Percentiles rank a stretch among this genome's conserved stretches.
These are phyloP conservation scores for Aureobasidium sp. DNA, from an alignment of 2,329 filamentous ascomycete species.

Conservation along the genomic window DNA sequence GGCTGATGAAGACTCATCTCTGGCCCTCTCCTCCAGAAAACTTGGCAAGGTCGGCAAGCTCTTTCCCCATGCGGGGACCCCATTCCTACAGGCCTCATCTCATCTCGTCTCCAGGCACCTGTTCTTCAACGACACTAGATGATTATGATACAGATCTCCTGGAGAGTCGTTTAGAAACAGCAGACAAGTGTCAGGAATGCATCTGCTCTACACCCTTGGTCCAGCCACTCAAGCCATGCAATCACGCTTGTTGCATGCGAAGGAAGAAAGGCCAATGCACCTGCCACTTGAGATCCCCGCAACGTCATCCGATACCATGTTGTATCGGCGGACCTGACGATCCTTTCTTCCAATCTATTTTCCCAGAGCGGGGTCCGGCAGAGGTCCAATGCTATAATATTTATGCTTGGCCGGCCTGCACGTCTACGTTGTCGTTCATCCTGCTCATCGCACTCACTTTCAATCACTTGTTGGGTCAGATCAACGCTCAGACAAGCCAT, in stretches of 20 bases:
- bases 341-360: neutral
- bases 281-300: constrained; percentile 1
- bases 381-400: neutral
- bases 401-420: neutral
- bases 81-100: neutral
- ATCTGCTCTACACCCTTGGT: neutral
- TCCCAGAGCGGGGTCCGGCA: constrained; percentile 8
- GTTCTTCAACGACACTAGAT: neutral
- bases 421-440: neutral
- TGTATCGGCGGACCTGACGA: constrained; percentile 2
- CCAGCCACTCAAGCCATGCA: neutral
- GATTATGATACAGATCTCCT: neutral
- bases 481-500: neutral
- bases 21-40: neutral
- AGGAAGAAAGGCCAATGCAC: neutral
- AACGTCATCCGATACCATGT: constrained; percentile 9
- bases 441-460: neutral
- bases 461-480: neutral
- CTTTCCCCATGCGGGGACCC: neutral
- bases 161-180: neutral
- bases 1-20: neutral
- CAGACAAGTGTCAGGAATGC: neutral
- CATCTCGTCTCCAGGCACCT: neutral
- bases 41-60: neutral
- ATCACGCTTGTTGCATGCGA: neutral